Conservation (phyloP, 805 yeast genomes). For the Ogataea nitratoaversa region DNA sequence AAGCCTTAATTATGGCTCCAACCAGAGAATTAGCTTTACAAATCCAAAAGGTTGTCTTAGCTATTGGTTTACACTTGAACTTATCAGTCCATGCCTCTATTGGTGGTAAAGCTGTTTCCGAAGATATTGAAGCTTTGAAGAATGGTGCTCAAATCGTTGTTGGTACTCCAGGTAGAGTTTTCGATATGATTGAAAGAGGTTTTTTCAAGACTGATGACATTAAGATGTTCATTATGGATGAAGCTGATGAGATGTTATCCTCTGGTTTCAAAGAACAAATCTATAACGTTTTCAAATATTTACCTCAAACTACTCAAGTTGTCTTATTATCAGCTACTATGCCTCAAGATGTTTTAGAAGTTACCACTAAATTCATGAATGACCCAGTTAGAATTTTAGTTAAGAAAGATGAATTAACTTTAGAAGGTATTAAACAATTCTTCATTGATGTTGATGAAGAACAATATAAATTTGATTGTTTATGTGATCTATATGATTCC, state of each 20-base stretch:
- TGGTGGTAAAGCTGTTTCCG: conserved; percentile 85
- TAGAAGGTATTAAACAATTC: conserved; percentile 93
- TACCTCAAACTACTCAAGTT: conserved; percentile 86
- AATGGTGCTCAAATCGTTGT: conserved; percentile 85
- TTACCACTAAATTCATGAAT: conserved; percentile 87
- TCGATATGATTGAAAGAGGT: conserved; percentile 86
- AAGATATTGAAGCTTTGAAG: conserved; percentile 71
- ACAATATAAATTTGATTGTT: conserved; percentile 89
- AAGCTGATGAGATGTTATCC: conserved; percentile 92
- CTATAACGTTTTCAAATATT: conserved; percentile 79
- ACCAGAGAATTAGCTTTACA: conserved; percentile 95
- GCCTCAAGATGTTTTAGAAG: conserved; percentile 86
- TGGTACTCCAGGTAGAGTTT: conserved; percentile 96
- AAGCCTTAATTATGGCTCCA: conserved; percentile 89
- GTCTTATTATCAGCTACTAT: conserved; percentile 94
- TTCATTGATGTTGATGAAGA: conserved; percentile 88
- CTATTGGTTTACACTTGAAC: conserved; percentile 85
- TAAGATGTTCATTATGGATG: conserved; percentile 89
- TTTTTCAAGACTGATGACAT: conserved; percentile 67
- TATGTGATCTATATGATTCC: conserved; percentile 93
- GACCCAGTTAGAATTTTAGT: conserved; percentile 93
- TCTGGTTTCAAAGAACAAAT: conserved; percentile 96
- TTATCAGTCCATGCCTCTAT: conserved; percentile 86
- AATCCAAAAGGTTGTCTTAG: conserved; percentile 81
- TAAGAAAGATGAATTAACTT: conserved; percentile 87